Base-by-base conservation (phyloP, 2,329 filamentous ascomycete genomes). In the Exophiala oligosperma region DNA sequence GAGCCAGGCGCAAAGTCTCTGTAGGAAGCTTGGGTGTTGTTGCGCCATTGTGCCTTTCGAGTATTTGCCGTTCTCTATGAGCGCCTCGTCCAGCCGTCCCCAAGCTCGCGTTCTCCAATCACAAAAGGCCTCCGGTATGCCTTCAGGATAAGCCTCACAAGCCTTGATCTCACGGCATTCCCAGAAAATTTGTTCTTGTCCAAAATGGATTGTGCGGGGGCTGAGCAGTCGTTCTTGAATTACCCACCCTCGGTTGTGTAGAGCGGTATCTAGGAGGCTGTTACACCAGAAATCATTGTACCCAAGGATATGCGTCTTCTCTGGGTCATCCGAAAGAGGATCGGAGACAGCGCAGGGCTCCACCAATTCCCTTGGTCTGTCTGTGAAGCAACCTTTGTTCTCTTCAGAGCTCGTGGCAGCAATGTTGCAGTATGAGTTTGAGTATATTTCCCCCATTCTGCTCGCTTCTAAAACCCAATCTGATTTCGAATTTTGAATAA, bases 401-500 rank as follows among this genome's bases (percentile, higher is more conserved):
- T 4, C 4, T 5, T 29, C 57, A 17, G 52, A 57, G 43, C 40
- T 46, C 14, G 59, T 61, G 17, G 61, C 61, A 17, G 61, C 59
- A 17, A 63, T 63, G 26, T 58, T 63, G 41, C 52, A 58, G 26
- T 51, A 53, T 7, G 59, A 59, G 32, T 49, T 28, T 4, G 52
- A 28, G 41, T 63, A 64, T 14, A 63, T 63, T 17, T 64, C 57
- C 28, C 57, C 48, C 60, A 64, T 61, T n/a, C 35, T 48, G 1
- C 41, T 48, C 12, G 53, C 29, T 48, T 64, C 49, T 1, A 17
- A 29, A 24, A 38, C 49, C 54, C 61, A 61, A 23, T 60, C 60
- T 7, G 43, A 53, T 12, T 43, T 29, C 49, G 72, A 70, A 51
- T 66, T 53, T 43, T 73, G 70, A 28, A 69, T 54, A 14, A 73